Base-by-base conservation (phyloP, 177 flowering plant genomes). In the Vitis hybrid region DNA sequence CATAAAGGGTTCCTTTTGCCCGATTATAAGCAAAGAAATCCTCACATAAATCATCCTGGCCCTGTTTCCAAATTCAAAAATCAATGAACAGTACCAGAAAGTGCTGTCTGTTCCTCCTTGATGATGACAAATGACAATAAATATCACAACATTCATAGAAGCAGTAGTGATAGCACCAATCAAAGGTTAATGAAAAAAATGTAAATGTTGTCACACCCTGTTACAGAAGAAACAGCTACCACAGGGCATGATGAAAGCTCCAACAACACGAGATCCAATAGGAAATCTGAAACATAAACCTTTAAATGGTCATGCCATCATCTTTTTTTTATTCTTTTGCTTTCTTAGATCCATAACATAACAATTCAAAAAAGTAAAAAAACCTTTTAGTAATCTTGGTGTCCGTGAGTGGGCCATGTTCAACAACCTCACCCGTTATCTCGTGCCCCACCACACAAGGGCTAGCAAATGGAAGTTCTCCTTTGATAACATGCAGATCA, bases 191-290 rank as follows among this genome's bases (percentile, higher is more conserved):
- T 10, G 18, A 17, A 55, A 35, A 70, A 65, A n/a, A 17, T 59
- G 20, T 30, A 9, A 20, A 13, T 64, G 41, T 13, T 11, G 2
- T 53, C 14, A 55, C 76, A 93, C 99, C 99, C 88, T 89, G 48
- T 88, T 83, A 82, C 99, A 95, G 78, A 72, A 90, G 78, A 73
- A 82, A 77, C 99, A 96, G 81, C 78, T 87, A 24, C 97, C 99
- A 71, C 99, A 96, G 30, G 99, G 99, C 99, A 96, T 96, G 75
- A 96, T 92, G 73, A 96, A 96, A 70, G 99, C 97, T 71, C 99
- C 99, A 64, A 93, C 87, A 55, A 96, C 98, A 70, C 61, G 97
- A 70, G 97, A 77, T 66, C 99, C 99, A 78, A 96, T 55, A 58
- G 99, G 98, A 77, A 84, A 81, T 80, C 99, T 94, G 81, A 67